Evolutionary conservation across 1,284 basidiomycete genomes (phyloP).

Genomic region (Irpex sp.): DNA sequence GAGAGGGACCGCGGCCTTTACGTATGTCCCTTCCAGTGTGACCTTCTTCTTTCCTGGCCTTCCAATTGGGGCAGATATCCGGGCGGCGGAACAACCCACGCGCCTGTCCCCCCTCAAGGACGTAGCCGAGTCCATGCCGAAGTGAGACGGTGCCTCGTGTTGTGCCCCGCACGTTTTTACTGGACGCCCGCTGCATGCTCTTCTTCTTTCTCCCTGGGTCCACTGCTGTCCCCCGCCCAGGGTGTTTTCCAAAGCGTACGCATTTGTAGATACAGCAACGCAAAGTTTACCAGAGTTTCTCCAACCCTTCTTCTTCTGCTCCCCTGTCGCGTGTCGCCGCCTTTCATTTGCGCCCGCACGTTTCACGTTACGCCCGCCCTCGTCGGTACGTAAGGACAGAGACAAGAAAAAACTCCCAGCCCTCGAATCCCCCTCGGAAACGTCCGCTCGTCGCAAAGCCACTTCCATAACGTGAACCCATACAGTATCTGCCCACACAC

Average conservation of each 20-base stretch:
- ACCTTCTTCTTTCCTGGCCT: conserved; percentile 9
- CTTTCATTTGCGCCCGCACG: background rate
- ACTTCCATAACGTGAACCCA: background rate
- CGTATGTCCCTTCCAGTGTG: conserved; percentile 5
- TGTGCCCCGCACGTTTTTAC: background rate
- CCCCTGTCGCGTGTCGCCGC: background rate
- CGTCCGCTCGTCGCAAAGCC: background rate
- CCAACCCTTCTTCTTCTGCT: background rate
- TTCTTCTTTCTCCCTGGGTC: background rate
- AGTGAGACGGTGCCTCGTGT: conserved; percentile 11
- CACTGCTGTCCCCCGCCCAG: too few relatives aligned
- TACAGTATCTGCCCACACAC: background rate
- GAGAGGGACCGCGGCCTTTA: conserved; percentile 10
- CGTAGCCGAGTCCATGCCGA: conserved; percentile 11
- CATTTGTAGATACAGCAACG: too few relatives aligned
- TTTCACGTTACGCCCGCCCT: background rate
- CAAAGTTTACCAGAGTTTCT: background rate
- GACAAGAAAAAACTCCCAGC: background rate
- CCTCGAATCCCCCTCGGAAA: background rate
- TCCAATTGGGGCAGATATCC: conserved; percentile 8
- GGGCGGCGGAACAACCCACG: conserved; percentile 11
- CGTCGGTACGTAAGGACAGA: background rate
- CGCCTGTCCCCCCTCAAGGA: background rate
- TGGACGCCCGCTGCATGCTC: background rate
- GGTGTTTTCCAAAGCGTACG: too few relatives aligned